A percentile compares a stretch with the other conserved stretches of the same genome.
These are phyloP conservation scores for Suhomyces xylopsoci DNA, from an alignment of 805 yeast species.

Conservation along the genomic window DNA sequence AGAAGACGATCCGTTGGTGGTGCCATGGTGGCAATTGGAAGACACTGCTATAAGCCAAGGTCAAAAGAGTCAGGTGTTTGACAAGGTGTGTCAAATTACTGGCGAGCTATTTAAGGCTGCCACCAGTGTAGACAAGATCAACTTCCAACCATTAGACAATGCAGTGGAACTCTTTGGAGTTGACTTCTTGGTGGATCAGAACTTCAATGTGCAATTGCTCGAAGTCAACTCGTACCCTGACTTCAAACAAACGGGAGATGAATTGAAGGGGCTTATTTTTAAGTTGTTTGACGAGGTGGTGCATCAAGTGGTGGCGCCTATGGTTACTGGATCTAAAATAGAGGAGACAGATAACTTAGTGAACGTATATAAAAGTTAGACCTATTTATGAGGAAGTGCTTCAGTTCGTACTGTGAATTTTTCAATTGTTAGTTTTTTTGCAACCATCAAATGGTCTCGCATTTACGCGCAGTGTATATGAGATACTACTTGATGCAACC, in stretches of 20 bases:
- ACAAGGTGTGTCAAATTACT: conserved; percentile 58
- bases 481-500: neutral
- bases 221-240: conserved; percentile 96
- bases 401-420: too few species aligned
- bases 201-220: conserved; percentile 54
- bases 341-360: neutral
- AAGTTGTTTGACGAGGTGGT: conserved; percentile 63
- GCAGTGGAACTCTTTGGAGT: conserved; percentile 88
- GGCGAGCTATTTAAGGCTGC: conserved; percentile 82
- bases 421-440: neutral
- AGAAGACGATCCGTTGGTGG: conserved; percentile 50
- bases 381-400: neutral
- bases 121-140: conserved; percentile 70
- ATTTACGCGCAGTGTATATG: neutral
- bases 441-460: neutral
- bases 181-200: conserved; percentile 72
- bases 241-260: conserved; percentile 90
- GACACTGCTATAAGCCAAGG: conserved; percentile 34
- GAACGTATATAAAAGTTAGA: neutral
- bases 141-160: conserved; percentile 76
- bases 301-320: conserved; percentile 21
- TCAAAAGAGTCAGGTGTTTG: conserved; percentile 41
- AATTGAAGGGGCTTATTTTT: conserved; percentile 60
- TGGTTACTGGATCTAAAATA: neutral
- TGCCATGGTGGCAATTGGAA: conserved; percentile 56